A percentile compares a stretch with the other conserved stretches of the same genome.
Conservation (phyloP, 73 alveolate genomes). For the Paramecium sonneborni region DNA sequence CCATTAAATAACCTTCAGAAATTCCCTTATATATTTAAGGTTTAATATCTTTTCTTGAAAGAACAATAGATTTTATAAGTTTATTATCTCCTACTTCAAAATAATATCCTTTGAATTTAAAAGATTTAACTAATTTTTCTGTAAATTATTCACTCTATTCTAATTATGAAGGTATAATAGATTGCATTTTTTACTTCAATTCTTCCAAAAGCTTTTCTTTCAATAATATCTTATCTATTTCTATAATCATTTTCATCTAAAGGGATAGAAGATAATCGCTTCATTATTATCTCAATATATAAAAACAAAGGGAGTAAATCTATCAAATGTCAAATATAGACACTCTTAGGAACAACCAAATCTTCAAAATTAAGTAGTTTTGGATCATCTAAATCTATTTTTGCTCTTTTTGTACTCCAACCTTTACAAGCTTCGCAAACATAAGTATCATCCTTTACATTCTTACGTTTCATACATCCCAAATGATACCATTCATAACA, state of each 20-base stretch:
- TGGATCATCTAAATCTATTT: conserved; percentile 10
- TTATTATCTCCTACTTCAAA: conserved; percentile 23
- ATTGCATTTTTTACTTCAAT: conserved; percentile 8
- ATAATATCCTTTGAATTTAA: background rate
- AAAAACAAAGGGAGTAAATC: background rate
- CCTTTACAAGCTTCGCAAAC: conserved; percentile 44
- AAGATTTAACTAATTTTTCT: conserved; percentile 12
- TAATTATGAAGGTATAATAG: background rate
- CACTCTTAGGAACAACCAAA: conserved; percentile 26
- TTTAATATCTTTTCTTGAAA: conserved; percentile 2
- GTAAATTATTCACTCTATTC: background rate
- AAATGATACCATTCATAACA: conserved; percentile 60
- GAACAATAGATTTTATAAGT: background rate
- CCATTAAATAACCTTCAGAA: conserved; percentile 21
- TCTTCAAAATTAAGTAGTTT: conserved; percentile 16
- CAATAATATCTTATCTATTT: background rate
- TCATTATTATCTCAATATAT: background rate
- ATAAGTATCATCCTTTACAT: conserved; percentile 22
- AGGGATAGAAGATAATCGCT: background rate
- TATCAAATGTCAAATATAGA: conserved; percentile 3
- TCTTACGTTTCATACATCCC: conserved; percentile 25
- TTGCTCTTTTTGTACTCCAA: background rate
- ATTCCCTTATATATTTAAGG: background rate
- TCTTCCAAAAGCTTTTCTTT: conserved; percentile 29
- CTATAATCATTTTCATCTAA: background rate